A percentile compares a stretch with the other conserved stretches of the same genome.
Evolutionary conservation across 345 rosid genomes (phyloP).

Genomic region (Euphorbia peplus): DNA sequence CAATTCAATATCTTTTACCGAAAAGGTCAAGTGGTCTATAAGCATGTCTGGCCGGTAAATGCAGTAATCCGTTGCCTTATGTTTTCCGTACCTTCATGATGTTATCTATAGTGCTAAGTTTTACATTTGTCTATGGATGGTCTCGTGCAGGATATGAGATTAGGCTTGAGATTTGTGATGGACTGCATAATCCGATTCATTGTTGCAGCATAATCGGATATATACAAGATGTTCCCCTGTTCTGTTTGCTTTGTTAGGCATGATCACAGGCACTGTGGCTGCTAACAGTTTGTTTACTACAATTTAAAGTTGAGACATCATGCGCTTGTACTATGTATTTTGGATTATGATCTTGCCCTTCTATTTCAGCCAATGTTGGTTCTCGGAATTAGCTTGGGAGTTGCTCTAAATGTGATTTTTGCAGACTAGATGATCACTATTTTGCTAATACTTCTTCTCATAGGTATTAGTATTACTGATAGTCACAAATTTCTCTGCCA

Average conservation of each 20-base stretch:
- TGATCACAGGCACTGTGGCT: slow-evolving; percentile 81
- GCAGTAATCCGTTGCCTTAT: not conserved
- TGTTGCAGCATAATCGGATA: slow-evolving; percentile 89
- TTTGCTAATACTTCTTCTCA: slow-evolving; percentile 74
- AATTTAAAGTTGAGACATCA: slow-evolving; percentile 76
- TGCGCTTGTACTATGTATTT: slow-evolving; percentile 65
- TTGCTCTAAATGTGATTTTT: slow-evolving; percentile 66
- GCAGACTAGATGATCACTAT: slow-evolving; percentile 86
- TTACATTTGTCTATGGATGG: too few species aligned
- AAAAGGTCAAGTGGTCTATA: slow-evolving; percentile 32
- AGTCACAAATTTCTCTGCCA: slow-evolving; percentile 2
- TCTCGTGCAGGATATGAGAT: slow-evolving; percentile 56
- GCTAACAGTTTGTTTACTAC: slow-evolving; percentile 83
- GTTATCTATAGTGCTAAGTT: not conserved
- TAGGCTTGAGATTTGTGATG: slow-evolving; percentile 64
- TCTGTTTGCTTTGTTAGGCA: slow-evolving; percentile 42
- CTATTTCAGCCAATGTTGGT: slow-evolving; percentile 86
- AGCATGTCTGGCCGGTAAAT: slow-evolving; percentile 44
- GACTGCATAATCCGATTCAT: slow-evolving; percentile 70
- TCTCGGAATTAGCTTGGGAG: slow-evolving; percentile 81
- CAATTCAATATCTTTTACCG: slow-evolving; percentile 21
- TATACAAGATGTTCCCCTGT: too few species aligned
- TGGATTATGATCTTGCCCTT: slow-evolving; percentile 79
- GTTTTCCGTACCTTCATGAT: not conserved
- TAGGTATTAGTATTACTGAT: slow-evolving; percentile 44